phyloP scores from a whole-genome alignment of 176 grass and related monocot genomes.

The Aegilops longissima region DNA sequence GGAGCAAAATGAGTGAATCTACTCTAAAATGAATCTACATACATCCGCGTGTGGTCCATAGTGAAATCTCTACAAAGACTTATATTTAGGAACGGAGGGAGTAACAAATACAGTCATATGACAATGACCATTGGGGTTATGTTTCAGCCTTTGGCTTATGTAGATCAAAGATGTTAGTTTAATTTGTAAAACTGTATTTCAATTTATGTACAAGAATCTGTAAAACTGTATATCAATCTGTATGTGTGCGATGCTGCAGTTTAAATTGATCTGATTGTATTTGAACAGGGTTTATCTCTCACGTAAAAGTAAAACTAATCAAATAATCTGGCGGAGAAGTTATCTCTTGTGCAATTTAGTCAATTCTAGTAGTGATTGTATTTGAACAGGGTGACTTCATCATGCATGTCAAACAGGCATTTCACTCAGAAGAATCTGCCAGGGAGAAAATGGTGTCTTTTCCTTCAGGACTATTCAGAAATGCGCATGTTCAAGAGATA shows the following conservation, averaged over 20 bases:
- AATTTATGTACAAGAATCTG: background rate
- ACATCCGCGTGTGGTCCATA: too few relatives aligned
- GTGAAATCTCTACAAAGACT: too few relatives aligned
- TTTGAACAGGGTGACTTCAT: background rate
- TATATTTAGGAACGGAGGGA: too few relatives aligned
- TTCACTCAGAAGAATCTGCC: constrained; percentile 3
- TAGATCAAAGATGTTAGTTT: background rate
- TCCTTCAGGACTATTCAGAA: background rate
- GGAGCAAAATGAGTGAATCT: too few relatives aligned
- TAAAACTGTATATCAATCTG: background rate
- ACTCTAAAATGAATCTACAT: too few relatives aligned
- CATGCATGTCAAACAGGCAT: background rate
- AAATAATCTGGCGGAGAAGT: constrained; percentile 1
- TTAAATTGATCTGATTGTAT: background rate
- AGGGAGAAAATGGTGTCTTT: background rate
- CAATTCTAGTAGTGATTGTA: background rate
- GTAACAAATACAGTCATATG: too few relatives aligned
- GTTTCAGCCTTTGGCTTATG: background rate
- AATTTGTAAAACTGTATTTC: background rate
- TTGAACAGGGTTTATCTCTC: background rate
- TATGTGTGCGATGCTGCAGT: background rate
- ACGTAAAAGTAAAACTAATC: background rate
- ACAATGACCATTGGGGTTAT: background rate
- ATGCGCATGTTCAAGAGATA: background rate
- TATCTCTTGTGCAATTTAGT: background rate